Conservation (phyloP, 1,284 basidiomycete species). For the Sporisorium exsertum region DNA sequence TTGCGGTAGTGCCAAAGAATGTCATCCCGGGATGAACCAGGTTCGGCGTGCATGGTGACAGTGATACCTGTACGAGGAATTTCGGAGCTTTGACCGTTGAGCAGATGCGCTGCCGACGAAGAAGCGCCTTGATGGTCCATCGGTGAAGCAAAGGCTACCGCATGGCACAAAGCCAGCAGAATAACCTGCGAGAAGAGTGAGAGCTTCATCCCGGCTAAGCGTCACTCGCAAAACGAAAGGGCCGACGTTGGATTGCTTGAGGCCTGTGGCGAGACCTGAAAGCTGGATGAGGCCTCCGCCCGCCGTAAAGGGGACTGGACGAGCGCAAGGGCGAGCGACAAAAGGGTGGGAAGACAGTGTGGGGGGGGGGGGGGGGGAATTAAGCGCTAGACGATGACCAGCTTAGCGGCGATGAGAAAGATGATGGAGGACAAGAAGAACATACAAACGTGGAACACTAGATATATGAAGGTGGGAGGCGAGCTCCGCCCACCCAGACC, state of each 20-base stretch:
- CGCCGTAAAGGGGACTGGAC: slow-evolving; percentile 3
- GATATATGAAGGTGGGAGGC: slow-evolving; percentile 4
- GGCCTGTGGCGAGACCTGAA: not conserved
- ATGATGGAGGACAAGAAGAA: slow-evolving; percentile 1
- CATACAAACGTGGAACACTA: not conserved
- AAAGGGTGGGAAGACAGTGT: not conserved
- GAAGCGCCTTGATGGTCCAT: too few relatives aligned
- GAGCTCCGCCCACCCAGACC: slow-evolving; percentile 10
- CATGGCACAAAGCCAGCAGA: too few relatives aligned
- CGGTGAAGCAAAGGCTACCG: too few relatives aligned
- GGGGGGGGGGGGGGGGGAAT: not conserved
- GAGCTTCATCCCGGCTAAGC: too few relatives aligned
- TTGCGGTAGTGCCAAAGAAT: not conserved
- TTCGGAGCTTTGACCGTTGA: too few relatives aligned
- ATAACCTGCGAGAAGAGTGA: too few relatives aligned
- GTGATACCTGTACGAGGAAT: too few relatives aligned
- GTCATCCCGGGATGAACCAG: not conserved
- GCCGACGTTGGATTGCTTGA: too few relatives aligned
- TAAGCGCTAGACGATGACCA: not conserved
- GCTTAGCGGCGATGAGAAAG: slow-evolving; percentile 3
- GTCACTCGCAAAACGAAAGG: too few relatives aligned
- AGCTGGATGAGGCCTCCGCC: slow-evolving; percentile 7
- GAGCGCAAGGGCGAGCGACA: slow-evolving; percentile 2
- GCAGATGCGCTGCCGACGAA: too few relatives aligned
- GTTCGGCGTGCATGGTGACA: not conserved